Base-by-base conservation (phyloP, 176 grass and related monocot genomes). In the Tillandsia fasciculata region DNA sequence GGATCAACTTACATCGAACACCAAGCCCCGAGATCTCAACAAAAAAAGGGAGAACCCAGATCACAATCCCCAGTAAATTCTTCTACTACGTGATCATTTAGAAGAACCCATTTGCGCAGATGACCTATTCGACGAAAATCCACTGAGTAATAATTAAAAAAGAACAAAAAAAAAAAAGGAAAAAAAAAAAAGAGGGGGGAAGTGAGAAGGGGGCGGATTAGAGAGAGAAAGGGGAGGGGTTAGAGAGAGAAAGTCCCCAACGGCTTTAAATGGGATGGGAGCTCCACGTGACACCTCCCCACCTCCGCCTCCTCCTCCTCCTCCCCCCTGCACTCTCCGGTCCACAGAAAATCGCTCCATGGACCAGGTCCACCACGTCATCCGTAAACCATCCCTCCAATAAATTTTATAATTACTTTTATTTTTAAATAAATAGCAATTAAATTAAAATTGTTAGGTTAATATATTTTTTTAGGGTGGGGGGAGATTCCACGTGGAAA, bases 261-360 rank as follows among this genome's bases (percentile, higher is more conserved):
- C 56, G 56, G 56, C 56, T 61, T 61, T 61, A 61, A 61, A 61
- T 61, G 56, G 56, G 56, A 59, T 8, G n/a, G 8, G 56, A 59
- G 20, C 56, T 22, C 56, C 56, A 59, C 56, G n/a, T 15, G 56
- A 59, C 14, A n/a, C 56, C 8, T n/a, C 12, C 7, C 15, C 12
- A 8, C 10, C 15, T 17, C 54, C n/a, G 20, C 12, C 53, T 57
- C 11, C 53, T 17, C 53, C 53, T 15, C 53, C 51, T 9, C 12
- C 51, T 9, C 14, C 56, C 56, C 15, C 8, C 56, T 61, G 1
- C n/a, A 10, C 15, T n/a, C 22, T 20, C 22, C 15, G 10, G 56
- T 10, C n/a, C 56, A 61, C 2, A 2, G 7, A n/a, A 61, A 61
- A 18, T 8, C 33, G 33, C 33, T 42, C 33, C 33, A 3, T 42